A percentile compares a stretch with the other conserved stretches of the same genome.
Conservation (phyloP, 192 early-diverging fungal species). For the Coemansia guatemalensis region DNA sequence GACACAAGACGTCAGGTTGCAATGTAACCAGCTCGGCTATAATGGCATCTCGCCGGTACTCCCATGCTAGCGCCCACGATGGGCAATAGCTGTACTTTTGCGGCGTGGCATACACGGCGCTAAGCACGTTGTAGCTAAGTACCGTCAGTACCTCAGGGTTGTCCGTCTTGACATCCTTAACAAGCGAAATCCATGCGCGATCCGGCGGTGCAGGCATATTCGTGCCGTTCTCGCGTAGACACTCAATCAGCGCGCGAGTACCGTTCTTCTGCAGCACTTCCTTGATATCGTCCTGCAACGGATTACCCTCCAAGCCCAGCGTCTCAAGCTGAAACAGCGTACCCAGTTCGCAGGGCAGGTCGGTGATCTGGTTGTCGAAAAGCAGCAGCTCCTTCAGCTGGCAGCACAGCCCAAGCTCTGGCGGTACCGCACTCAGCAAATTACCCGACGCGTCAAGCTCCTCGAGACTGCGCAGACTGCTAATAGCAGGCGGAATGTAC, state of each 20-base stretch:
- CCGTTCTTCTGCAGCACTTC: slow-evolving; percentile 85
- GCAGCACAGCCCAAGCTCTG: slow-evolving; percentile 85
- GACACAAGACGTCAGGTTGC: slow-evolving; percentile 88
- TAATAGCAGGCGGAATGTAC: slow-evolving; percentile 69
- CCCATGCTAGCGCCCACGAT: slow-evolving; percentile 91
- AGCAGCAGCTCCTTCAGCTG: slow-evolving; percentile 78
- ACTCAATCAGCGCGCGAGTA: slow-evolving; percentile 75
- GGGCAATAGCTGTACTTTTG: slow-evolving; percentile 92
- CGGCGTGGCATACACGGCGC: slow-evolving; percentile 85
- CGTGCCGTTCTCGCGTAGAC: slow-evolving; percentile 85
- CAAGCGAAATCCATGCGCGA: slow-evolving; percentile 87
- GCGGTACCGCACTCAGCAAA: slow-evolving; percentile 74
- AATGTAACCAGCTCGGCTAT: slow-evolving; percentile 81
- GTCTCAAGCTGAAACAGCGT: slow-evolving; percentile 85
- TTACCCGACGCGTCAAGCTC: slow-evolving; percentile 90
- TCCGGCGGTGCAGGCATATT: slow-evolving; percentile 75
- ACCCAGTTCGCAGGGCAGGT: slow-evolving; percentile 86
- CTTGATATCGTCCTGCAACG: slow-evolving; percentile 78
- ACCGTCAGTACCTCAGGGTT: slow-evolving; percentile 80
- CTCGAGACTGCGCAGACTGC: slow-evolving; percentile 64
- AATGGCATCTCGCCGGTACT: slow-evolving; percentile 88
- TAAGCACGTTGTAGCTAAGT: slow-evolving; percentile 91
- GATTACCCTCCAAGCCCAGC: slow-evolving; percentile 94
- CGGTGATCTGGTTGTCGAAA: slow-evolving; percentile 89
- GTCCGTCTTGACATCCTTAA: slow-evolving; percentile 66